Percentiles rank a stretch among this genome's conserved stretches.
Evolutionary conservation across 345 rosid genomes (phyloP).

Genomic region (Excoecaria cochinchinensis): DNA sequence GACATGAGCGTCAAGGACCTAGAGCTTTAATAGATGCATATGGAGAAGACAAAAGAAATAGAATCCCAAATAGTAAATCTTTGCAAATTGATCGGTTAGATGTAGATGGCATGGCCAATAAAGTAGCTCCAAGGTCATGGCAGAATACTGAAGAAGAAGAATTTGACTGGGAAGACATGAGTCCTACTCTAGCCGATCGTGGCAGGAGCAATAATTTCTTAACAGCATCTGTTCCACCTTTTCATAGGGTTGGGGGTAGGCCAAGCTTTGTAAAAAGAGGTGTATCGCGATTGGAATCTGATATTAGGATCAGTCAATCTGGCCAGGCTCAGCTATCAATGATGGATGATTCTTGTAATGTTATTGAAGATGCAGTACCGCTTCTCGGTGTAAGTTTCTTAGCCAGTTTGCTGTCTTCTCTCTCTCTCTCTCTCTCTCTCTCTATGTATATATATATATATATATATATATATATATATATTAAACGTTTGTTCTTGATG

Average conservation of each 20-base stretch:
- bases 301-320: slow-evolving; percentile 39
- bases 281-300: slow-evolving; percentile 40
- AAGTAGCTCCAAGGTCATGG: slow-evolving; percentile 66
- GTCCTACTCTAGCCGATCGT: slow-evolving; percentile 69
- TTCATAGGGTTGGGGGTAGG: slow-evolving; percentile 47
- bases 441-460: too few species aligned
- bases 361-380: slow-evolving; percentile 36
- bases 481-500: neutral
- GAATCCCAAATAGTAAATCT: slow-evolving; percentile 44
- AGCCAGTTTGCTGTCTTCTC: slow-evolving; percentile 7
- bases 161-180: slow-evolving; percentile 99
- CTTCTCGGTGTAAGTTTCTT: slow-evolving; percentile 41
- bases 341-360: slow-evolving; percentile 37
- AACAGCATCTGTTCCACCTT: slow-evolving; percentile 46
- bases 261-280: slow-evolving; percentile 43
- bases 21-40: slow-evolving; percentile 97
- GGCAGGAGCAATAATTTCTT: slow-evolving; percentile 48
- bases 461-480: too few species aligned
- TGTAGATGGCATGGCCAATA: slow-evolving; percentile 56
- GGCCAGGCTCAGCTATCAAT: slow-evolving; percentile 40
- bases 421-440: slow-evolving; percentile 4
- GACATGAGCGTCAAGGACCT: slow-evolving; percentile 61
- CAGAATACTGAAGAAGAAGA: slow-evolving; percentile 99
- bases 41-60: slow-evolving; percentile 76
- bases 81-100: slow-evolving; percentile 40